Evolutionary conservation across 176 grass and related monocot species (phyloP), one percentile per base, ranked within the genome.

Genomic region (Calamus simplicifolius): DNA sequence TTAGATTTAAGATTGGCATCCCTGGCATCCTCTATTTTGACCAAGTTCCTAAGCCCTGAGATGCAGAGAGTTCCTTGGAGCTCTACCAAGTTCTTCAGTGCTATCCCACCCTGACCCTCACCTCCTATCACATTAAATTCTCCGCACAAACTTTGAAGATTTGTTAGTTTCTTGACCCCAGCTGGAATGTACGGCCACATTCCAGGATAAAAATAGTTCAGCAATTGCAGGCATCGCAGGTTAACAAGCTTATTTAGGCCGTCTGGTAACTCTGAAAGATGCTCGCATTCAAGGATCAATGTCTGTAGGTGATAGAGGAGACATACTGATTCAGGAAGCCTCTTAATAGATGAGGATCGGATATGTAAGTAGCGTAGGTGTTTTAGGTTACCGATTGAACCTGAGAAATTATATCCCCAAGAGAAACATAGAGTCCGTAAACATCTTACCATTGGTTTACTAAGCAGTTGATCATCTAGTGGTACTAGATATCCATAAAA

Each of bases 241-340:
- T 64, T 19, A 27, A 6, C 28, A 15, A 64, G 48, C 0, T 35
- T 8, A 35, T 7, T 7, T n/a, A 1, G 18, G 43, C 10, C 16
- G 51, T 6, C 19, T 64, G 29, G 21, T 10, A 64, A 51, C 14
- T 35, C 4, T 8, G 5, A 5, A 35, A 35, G 31, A 35, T 6
- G 8, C 31, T n/a, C n/a, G n/a, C n/a, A 8, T 1, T 35, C 6
- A 35, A 35, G 31, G 7, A 8, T 18, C 13, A 63, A 31, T 48
- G 35, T 63, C 23, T 63, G 61, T 23, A 63, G 38, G n/a, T 63
- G 16, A 35, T 50, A 50, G 12, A 63, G 61, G 15, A 10, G 7
- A 8, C 61, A 50, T 49, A 23, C 18, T 48, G n/a, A 49, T 25
- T 50, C 19, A 25, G 61, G 38, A 8, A 63, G 35, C 8, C 19